phyloP scores from a whole-genome alignment of 1,139 yeast species.

The Meyerozyma carpophila region DNA sequence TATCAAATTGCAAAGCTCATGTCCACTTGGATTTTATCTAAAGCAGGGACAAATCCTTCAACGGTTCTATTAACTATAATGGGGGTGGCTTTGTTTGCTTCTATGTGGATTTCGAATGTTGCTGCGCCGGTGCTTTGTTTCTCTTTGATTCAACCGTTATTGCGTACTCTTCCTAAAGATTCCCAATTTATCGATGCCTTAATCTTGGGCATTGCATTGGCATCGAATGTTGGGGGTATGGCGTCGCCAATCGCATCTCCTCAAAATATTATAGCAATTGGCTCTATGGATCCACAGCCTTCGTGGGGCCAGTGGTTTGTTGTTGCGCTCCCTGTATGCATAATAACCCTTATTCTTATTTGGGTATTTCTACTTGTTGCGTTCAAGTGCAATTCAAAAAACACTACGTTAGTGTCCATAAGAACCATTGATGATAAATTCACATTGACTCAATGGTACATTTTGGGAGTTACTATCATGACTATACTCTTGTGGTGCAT shows the following conservation, averaged over 20 bases:
- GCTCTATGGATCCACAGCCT: conserved; percentile 59
- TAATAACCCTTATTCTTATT: conserved; percentile 45
- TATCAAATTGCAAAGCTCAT: conserved; percentile 64
- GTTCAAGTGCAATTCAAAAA: conserved; percentile 42
- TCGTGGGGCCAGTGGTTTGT: conserved; percentile 80
- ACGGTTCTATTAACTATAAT: conserved; percentile 57
- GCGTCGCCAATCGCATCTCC: conserved; percentile 80
- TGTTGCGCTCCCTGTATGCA: conserved; percentile 60
- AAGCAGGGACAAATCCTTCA: conserved; percentile 65
- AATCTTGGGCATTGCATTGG: conserved; percentile 66
- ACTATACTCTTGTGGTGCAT: conserved; percentile 74
- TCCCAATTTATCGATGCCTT: conserved; percentile 60
- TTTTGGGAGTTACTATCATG: conserved; percentile 42
- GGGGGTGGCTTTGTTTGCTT: conserved; percentile 62
- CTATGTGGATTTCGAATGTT: conserved; percentile 78
- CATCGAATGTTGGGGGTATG: conserved; percentile 74
- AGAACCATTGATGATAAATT: conserved; percentile 58
- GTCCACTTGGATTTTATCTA: conserved; percentile 59
- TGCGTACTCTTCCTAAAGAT: conserved; percentile 57
- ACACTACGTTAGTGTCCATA: conserved; percentile 42
- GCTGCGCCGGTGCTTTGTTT: conserved; percentile 75
- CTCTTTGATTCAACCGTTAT: conserved; percentile 58
- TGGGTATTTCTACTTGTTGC: conserved; percentile 57
- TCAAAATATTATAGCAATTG: conserved; percentile 70
- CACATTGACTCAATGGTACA: conserved; percentile 59